Conservation (phyloP, 805 yeast species). For the Scheffersomyces coipomensis region DNA sequence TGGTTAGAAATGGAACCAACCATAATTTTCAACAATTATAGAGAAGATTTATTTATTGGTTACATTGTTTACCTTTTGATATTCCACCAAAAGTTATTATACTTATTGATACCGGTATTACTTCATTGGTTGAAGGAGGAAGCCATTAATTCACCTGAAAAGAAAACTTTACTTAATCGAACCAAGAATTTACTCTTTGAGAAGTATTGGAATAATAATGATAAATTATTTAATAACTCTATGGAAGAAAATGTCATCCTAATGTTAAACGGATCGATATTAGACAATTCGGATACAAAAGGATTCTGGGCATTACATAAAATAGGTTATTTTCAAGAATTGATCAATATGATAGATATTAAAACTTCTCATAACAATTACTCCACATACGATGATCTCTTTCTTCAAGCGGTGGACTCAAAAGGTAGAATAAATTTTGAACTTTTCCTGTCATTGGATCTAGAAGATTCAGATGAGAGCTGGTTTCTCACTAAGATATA, state of each 20-base stretch:
- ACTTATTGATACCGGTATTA: slow-evolving; percentile 30
- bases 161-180: background rate
- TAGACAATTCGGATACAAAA: slow-evolving; percentile 3
- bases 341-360: slow-evolving; percentile 12
- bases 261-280: slow-evolving; percentile 13
- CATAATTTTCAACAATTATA: slow-evolving; percentile 16
- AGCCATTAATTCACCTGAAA: background rate
- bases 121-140: slow-evolving; percentile 38
- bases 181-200: slow-evolving; percentile 13
- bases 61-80: slow-evolving; percentile 32
- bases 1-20: slow-evolving; percentile 37
- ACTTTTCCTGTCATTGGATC: background rate
- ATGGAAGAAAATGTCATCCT: too few relatives aligned
- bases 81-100: slow-evolving; percentile 33
- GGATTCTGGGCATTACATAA: slow-evolving; percentile 26
- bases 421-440: slow-evolving; percentile 12
- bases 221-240: too few relatives aligned
- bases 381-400: slow-evolving; percentile 16
- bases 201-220: slow-evolving; percentile 31
- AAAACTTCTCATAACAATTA: slow-evolving; percentile 5
- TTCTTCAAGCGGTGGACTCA: slow-evolving; percentile 20
- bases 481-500: slow-evolving; percentile 8
- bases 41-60: slow-evolving; percentile 27
- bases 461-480: slow-evolving; percentile 3
- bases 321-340: slow-evolving; percentile 28